These are phyloP conservation scores for Mortierella antarctica DNA, from an alignment of 192 early-diverging fungal genomes.

Conservation along the genomic window DNA sequence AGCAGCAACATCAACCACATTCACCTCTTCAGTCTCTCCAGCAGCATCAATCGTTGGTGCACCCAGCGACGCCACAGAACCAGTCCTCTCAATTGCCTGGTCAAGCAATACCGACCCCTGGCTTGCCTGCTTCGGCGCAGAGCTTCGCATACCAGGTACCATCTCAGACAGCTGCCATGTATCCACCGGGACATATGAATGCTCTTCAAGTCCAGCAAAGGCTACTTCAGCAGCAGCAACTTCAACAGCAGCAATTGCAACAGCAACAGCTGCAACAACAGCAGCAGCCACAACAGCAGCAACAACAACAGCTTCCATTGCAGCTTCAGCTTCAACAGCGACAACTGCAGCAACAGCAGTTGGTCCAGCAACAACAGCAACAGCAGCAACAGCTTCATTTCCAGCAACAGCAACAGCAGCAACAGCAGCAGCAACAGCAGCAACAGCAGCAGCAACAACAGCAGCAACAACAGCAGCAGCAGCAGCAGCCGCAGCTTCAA, in stretches of 20 bases:
- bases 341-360: conserved; percentile 11
- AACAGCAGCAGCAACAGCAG: background rate
- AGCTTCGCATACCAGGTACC: conserved; percentile 5
- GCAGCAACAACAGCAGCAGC: conserved; percentile 12
- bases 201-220: conserved; percentile 9
- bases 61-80: background rate
- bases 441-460: conserved; percentile 15
- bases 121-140: background rate
- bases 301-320: conserved; percentile 15
- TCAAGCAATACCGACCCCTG: background rate
- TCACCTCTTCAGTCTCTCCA: background rate
- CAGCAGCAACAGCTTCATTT: conserved; percentile 7
- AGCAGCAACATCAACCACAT: conserved; percentile 11
- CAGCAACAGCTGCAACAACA: conserved; percentile 26
- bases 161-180: conserved; percentile 2
- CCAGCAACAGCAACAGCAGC: background rate
- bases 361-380: conserved; percentile 9
- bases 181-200: background rate
- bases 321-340: conserved; percentile 1
- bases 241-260: conserved; percentile 23
- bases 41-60: background rate
- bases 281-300: conserved; percentile 7
- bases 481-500: background rate
- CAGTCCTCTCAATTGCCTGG: background rate
- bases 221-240: conserved; percentile 13